Evolutionary conservation across 2,329 filamentous ascomycete species (phyloP).

Genomic region (Cytospora leucostoma): DNA sequence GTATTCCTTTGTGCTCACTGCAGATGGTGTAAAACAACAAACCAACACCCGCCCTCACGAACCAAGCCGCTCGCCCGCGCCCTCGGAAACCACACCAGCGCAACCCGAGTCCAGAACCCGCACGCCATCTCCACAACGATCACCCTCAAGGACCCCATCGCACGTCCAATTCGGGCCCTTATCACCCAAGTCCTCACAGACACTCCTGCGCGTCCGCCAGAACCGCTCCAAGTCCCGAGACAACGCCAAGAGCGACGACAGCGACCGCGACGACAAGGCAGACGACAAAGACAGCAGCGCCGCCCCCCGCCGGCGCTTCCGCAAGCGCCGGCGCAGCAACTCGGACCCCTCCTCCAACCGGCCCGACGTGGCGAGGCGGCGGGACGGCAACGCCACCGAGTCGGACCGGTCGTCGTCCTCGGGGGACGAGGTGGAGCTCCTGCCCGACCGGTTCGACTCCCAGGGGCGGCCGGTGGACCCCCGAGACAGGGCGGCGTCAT

Average conservation of each 20-base stretch:
- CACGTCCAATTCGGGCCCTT: constrained; percentile 46
- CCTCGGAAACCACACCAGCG: constrained; percentile 12
- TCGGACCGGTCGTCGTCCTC: constrained; percentile 37
- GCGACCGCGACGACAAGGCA: not conserved
- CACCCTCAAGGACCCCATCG: constrained; percentile 24
- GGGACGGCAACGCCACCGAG: constrained; percentile 28
- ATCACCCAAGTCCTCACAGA: constrained; percentile 51
- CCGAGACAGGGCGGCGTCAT: constrained; percentile 6
- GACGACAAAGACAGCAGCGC: constrained; percentile 16
- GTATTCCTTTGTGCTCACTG: not conserved
- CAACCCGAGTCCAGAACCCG: constrained; percentile 1
- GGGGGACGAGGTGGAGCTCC: constrained; percentile 43
- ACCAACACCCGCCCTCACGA: not conserved
- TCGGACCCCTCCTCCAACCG: constrained; percentile 42
- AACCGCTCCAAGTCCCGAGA: constrained; percentile 20
- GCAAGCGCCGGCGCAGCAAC: constrained; percentile 32
- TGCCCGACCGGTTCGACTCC: constrained; percentile 51
- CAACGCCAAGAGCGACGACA: not conserved
- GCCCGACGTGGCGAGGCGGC: constrained; percentile 31
- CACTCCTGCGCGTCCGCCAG: constrained; percentile 44
- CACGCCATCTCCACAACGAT: constrained; percentile 44
- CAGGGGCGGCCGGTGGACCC: constrained; percentile 45
- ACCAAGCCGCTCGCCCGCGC: constrained; percentile 8
- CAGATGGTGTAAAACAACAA: constrained; percentile 27
- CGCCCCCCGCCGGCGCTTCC: constrained; percentile 11